Percentiles rank a stretch among this genome's conserved stretches.
Conservation (phyloP, 345 rosid genomes). For the Limnanthes douglasii region DNA sequence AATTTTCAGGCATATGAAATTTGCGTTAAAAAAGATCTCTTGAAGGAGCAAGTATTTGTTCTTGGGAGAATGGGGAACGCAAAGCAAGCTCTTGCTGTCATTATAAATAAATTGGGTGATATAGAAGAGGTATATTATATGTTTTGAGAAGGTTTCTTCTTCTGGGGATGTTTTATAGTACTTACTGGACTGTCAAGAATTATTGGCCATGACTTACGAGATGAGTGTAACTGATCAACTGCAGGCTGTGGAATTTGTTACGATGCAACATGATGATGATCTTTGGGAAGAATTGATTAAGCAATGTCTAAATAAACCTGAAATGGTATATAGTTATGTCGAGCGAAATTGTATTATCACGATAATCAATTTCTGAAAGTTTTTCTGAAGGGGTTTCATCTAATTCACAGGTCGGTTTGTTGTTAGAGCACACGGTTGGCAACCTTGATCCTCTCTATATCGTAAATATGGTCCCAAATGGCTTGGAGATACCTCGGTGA, state of each 20-base stretch:
- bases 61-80: constrained; percentile 99
- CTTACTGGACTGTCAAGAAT: too few species aligned
- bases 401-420: constrained; percentile 68
- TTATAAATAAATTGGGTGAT: constrained; percentile 82
- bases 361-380: not conserved
- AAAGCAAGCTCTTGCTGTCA: constrained; percentile 78
- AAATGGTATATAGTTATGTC: constrained; percentile 48
- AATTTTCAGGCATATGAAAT: constrained; percentile 73
- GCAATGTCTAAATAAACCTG: constrained; percentile 91
- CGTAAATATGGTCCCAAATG: constrained; percentile 95
- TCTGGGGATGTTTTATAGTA: not conserved
- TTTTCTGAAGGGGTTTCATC: constrained; percentile 7
- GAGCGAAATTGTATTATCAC: not conserved
- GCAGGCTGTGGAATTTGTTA: constrained; percentile 99
- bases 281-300: constrained; percentile 98
- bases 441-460: constrained; percentile 95
- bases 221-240: constrained; percentile 9
- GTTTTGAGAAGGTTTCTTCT: not conserved
- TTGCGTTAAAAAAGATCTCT: constrained; percentile 63
- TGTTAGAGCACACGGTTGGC: constrained; percentile 98
- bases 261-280: constrained; percentile 93
- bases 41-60: constrained; percentile 90
- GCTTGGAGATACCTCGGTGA: constrained; percentile 97
- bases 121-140: constrained; percentile 68
- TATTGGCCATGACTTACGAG: too few species aligned